A percentile compares a stretch with the other conserved stretches of the same genome.
phyloP scores from a whole-genome alignment of 148 eudicot species.

The Vaccinium darrowii region DNA sequence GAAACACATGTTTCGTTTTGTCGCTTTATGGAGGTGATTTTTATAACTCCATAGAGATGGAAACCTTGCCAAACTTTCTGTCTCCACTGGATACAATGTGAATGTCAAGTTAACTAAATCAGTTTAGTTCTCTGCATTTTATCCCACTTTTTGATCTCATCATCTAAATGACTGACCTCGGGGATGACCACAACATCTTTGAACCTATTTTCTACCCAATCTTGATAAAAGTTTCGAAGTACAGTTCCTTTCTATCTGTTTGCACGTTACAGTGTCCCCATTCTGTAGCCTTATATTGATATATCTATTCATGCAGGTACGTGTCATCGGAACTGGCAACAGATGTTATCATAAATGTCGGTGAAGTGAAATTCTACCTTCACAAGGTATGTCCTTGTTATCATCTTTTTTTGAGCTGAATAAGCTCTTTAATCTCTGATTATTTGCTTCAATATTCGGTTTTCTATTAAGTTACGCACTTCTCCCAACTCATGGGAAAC shows the following conservation, averaged over 20 bases:
- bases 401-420: not conserved
- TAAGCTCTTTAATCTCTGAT: not conserved
- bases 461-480: not conserved
- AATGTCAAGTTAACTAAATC: not conserved
- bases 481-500: not conserved
- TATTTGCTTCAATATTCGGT: not conserved
- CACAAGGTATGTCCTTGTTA: conserved; percentile 54
- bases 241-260: not conserved
- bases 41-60: not conserved
- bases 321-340: conserved; percentile 67
- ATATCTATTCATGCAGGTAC: conserved; percentile 44
- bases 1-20: not conserved
- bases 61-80: no score
- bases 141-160: not conserved
- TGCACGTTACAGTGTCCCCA: not conserved
- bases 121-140: not conserved
- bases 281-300: conserved; percentile 1
- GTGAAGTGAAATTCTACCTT: conserved; percentile 58
- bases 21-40: not conserved
- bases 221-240: not conserved
- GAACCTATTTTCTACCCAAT: not conserved
- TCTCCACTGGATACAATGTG: not conserved
- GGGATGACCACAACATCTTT: not conserved
- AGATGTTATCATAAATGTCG: conserved; percentile 56
- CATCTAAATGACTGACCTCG: not conserved